These are phyloP conservation scores for Populus ilicifolia DNA, from an alignment of 345 rosid genomes.

Conservation along the genomic window DNA sequence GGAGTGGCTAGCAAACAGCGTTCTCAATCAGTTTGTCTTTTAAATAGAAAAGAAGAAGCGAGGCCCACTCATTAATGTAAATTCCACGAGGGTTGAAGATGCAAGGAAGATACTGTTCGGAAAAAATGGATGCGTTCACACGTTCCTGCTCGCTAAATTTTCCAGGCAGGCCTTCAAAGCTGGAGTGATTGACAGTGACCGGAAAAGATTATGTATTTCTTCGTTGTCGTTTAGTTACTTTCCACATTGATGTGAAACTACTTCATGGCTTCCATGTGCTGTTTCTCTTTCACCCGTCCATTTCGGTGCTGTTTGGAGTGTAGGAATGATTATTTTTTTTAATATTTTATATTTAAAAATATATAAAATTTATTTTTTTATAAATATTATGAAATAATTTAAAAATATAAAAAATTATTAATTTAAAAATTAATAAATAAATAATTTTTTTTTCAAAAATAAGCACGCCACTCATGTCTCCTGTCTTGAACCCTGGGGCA, in stretches of 20 bases:
- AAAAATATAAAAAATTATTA: too few species aligned
- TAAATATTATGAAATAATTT: too few species aligned
- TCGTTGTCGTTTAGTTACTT: not conserved
- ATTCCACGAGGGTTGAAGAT: not conserved
- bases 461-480: too few species aligned
- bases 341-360: too few species aligned
- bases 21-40: not conserved
- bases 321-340: too few species aligned
- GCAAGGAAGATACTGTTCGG: not conserved
- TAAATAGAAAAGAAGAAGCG: not conserved
- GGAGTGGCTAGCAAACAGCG: not conserved
- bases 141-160: not conserved
- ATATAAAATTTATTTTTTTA: too few species aligned
- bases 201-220: not conserved
- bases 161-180: not conserved
- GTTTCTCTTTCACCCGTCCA: not conserved
- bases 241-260: not conserved
- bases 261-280: not conserved
- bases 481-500: too few species aligned
- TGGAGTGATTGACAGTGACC: not conserved
- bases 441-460: too few species aligned
- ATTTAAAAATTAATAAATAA: too few species aligned
- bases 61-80: not conserved
- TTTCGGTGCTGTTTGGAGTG: too few species aligned
- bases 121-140: not conserved